A percentile compares a stretch with the other conserved stretches of the same genome.
Evolutionary conservation across 768 basidiomycete species (phyloP).

Genomic region (Auricularia sp.): DNA sequence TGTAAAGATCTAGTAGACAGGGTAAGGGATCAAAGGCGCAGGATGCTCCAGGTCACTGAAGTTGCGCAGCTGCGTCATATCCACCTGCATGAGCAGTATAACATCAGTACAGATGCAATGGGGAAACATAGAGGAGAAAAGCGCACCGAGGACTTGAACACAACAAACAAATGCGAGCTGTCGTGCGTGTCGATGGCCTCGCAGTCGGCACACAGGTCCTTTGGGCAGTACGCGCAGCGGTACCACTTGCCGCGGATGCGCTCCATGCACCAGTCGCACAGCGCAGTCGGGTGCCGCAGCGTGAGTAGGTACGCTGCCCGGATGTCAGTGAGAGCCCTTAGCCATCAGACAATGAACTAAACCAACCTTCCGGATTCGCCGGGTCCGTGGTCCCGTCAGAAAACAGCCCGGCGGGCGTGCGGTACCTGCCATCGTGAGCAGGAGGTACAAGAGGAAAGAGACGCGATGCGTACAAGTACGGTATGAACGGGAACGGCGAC

Average conservation of each 20-base stretch:
- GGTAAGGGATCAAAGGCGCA: constrained; percentile 49
- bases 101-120: constrained; percentile 1
- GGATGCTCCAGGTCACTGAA: constrained; percentile 52
- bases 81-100: constrained; percentile 34
- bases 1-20: constrained; percentile 38
- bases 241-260: constrained; percentile 84
- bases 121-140: background rate
- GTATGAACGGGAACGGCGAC: constrained; percentile 51
- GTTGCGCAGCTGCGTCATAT: constrained; percentile 61
- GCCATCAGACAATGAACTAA: background rate
- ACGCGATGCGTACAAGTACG: constrained; percentile 41
- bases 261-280: constrained; percentile 82
- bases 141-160: constrained; percentile 73
- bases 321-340: background rate
- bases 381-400: constrained; percentile 8
- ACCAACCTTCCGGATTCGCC: constrained; percentile 48
- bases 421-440: constrained; percentile 38
- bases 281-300: constrained; percentile 52
- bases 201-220: constrained; percentile 80
- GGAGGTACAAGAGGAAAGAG: too few species aligned
- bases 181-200: constrained; percentile 76
- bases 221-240: constrained; percentile 78
- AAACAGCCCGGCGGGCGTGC: constrained; percentile 39
- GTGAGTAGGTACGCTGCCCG: constrained; percentile 49
- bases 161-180: constrained; percentile 71